phyloP scores from a whole-genome alignment of 148 eudicot genomes.

The Rhododendron ferrugineum region DNA sequence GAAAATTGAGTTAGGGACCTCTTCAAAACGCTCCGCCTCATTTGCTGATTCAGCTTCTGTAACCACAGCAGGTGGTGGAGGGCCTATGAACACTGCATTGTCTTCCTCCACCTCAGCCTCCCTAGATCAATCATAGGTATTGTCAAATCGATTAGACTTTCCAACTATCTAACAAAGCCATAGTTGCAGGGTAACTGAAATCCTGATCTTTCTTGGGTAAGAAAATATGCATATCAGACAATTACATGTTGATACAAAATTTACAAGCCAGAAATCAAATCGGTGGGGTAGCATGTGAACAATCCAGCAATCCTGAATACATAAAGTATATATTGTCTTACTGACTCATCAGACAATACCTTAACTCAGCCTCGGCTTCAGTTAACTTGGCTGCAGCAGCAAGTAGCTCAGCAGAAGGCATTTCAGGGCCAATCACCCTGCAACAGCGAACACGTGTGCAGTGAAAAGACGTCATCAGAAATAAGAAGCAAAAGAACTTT shows the following conservation, averaged over 20 bases:
- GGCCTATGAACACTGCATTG: constrained; percentile 64
- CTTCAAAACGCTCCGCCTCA: constrained; percentile 98
- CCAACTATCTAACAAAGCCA: not conserved
- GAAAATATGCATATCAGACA: not conserved
- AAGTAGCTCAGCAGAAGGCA: constrained; percentile 97
- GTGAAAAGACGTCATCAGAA: not conserved
- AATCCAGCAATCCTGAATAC: not conserved
- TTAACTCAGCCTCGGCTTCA: constrained; percentile 89
- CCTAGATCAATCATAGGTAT: not conserved
- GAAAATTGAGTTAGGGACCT: constrained; percentile 29
- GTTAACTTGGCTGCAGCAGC: constrained; percentile 98
- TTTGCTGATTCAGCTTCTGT: constrained; percentile 79
- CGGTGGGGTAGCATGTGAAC: not conserved
- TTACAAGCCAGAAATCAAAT: not conserved
- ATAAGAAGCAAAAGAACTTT: not conserved
- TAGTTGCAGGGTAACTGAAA: not conserved
- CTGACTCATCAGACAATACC: constrained; percentile 30
- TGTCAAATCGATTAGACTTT: not conserved
- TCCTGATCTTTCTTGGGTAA: not conserved
- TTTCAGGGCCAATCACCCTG: constrained; percentile 88
- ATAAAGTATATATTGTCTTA: not conserved
- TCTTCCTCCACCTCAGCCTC: constrained; percentile 20
- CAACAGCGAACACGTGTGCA: constrained; percentile 13
- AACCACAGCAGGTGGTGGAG: constrained; percentile 94
- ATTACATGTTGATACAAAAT: constrained; percentile 25